Conservation (phyloP, 1,284 basidiomycete species). For the Rhodotorula sp. region DNA sequence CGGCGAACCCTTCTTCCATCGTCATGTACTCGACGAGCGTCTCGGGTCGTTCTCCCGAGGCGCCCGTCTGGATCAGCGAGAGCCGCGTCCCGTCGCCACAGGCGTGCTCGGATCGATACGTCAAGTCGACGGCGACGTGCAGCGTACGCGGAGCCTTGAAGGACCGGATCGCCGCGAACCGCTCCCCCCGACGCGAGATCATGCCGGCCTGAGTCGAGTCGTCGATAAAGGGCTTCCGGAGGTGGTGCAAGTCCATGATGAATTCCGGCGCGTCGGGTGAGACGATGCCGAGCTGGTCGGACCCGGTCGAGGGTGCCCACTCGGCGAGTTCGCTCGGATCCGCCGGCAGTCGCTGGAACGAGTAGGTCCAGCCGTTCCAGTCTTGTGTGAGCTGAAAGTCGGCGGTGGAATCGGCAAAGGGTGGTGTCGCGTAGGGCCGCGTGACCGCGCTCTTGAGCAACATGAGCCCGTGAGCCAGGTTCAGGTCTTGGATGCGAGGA, state of each 20-base stretch:
- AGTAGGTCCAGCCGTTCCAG: conserved; percentile 39
- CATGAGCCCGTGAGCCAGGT: conserved; percentile 34
- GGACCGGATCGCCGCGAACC: conserved; percentile 26
- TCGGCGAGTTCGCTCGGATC: neutral
- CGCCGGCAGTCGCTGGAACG: conserved; percentile 24
- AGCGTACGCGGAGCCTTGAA: conserved; percentile 27
- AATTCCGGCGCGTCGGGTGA: conserved; percentile 5
- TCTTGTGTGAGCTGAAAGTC: conserved; percentile 36
- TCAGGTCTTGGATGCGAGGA: conserved; percentile 30
- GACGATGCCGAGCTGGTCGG: conserved; percentile 8
- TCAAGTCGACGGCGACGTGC: conserved; percentile 28
- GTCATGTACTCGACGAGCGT: conserved; percentile 22
- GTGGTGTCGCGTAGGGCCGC: neutral
- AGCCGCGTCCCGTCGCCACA: conserved; percentile 38
- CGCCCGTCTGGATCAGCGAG: conserved; percentile 11
- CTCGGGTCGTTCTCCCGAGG: conserved; percentile 10
- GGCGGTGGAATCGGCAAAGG: conserved; percentile 32
- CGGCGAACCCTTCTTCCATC: conserved; percentile 18
- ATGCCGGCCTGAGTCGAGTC: conserved; percentile 19
- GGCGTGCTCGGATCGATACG: conserved; percentile 25
- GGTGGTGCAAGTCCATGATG: conserved; percentile 24
- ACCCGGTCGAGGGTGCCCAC: conserved; percentile 6
- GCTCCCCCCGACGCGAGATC: conserved; percentile 19
- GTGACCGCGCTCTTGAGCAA: conserved; percentile 28
- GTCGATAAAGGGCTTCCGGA: conserved; percentile 15